Base-by-base conservation (phyloP, 257 asterid genomes). In the Phtheirospermum japonicum region DNA sequence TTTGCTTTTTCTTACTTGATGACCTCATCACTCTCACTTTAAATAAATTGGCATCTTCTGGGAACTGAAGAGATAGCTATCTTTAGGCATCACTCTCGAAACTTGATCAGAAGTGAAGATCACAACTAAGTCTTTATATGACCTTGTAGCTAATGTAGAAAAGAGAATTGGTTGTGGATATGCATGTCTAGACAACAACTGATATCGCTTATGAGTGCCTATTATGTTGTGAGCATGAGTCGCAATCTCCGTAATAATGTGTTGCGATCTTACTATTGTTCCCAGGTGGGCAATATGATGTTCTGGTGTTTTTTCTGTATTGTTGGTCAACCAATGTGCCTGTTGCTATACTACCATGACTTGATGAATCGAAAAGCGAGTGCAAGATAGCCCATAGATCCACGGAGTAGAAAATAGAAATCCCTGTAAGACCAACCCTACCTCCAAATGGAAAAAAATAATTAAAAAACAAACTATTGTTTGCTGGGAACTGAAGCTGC, bases 231-330 rank as follows among this genome's bases (percentile, higher is more conserved):
- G 5, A n/a, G 14, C 13, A 33, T 18, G 16, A 62, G 48, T 14
- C n/a, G 36, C 7, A 23, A 2, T 17, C 26, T 13, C 31, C 31
- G 9, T 49, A 16, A 49, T 16, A 49, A 7, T 20, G 32, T 17
- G 2, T 7, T 31, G 55, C 45, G 28, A 9, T 42, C 28, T 23
- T 57, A 4, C 34, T 7, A 11, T 40, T 12, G 2, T 26, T 28
- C 40, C 56, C 89, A 93, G 99, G 97, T 93, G 76, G 99, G 99
- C 56, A 93, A 93, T 73, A 93, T 85, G 94, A 69, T 83, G 66
- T 93, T 93, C 74, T 93, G 97, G 99, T 93, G 91, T 65, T 82
- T 61, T 43, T 93, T 93, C 80, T 73, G 99, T 60, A 85, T 89
- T 73, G 66, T 89, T 11, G 99, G 99, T 36, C 99, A 93, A 79